These are phyloP conservation scores for Vanilla planifolia DNA, from an alignment of 106 monocot genomes.

Conservation along the genomic window DNA sequence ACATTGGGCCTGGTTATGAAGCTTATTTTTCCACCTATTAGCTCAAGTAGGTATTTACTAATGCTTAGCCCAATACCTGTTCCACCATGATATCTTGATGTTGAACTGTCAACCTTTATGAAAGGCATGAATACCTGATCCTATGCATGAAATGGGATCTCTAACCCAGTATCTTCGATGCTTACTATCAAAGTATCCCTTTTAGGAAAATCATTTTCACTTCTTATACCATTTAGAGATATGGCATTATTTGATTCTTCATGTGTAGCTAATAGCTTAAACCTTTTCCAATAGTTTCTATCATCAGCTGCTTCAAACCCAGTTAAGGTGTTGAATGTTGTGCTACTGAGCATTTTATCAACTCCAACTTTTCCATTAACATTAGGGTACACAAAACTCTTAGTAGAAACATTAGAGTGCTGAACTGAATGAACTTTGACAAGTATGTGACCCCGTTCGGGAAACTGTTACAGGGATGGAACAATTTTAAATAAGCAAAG, in stretches of 20 bases:
- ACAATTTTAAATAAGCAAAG: background rate
- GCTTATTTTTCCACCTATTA: conserved; percentile 82
- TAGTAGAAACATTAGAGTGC: conserved; percentile 20
- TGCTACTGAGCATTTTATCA: background rate
- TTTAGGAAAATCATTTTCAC: conserved; percentile 16
- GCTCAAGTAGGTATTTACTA: conserved; percentile 91
- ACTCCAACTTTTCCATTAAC: conserved; percentile 28
- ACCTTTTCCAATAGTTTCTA: conserved; percentile 75
- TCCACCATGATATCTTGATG: conserved; percentile 89
- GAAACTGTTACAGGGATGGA: conserved; percentile 44
- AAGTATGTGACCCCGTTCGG: conserved; percentile 91
- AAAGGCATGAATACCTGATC: conserved; percentile 89
- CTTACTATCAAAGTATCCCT: conserved; percentile 56
- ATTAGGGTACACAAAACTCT: conserved; percentile 12
- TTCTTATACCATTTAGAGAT: conserved; percentile 19
- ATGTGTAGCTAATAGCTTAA: conserved; percentile 44
- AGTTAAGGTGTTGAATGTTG: conserved; percentile 54
- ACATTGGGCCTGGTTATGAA: conserved; percentile 65
- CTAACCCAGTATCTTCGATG: conserved; percentile 94
- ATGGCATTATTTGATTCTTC: conserved; percentile 10
- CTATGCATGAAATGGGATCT: conserved; percentile 84
- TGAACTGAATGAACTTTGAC: conserved; percentile 76
- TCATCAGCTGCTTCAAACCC: conserved; percentile 79
- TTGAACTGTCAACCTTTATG: conserved; percentile 98
- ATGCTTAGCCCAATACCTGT: conserved; percentile 98